Base-by-base conservation (phyloP, 225 moss, liverwort and hornwort genomes). In the Marchantia paleacea region DNA sequence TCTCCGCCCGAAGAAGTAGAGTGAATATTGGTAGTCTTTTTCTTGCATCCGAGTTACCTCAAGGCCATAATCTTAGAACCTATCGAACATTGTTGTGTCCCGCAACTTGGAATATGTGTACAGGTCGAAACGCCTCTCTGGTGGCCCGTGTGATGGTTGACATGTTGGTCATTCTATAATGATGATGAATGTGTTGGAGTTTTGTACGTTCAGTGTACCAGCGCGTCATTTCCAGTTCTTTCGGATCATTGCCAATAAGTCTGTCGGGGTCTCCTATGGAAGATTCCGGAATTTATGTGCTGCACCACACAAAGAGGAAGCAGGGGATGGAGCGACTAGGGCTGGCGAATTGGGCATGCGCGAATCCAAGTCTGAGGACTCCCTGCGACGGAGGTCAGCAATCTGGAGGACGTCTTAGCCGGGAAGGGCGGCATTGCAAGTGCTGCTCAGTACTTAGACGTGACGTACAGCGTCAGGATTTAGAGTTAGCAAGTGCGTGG, bases 91-190 rank as follows among this genome's bases (percentile, higher is more conserved):
- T 62, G 62, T 62, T 29, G 66, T 29, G 29, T 66, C 29, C 66
- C 0, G 29, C 28, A 28, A 0, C 12, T 26, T 29, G 7, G 25
- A 66, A 66, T 12, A 1, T 13, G 13, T 26, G 10, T 26, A 26
- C 26, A 26, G 29, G 66, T 26, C 29, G 28, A 14, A 66, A 12
- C 28, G 24, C 22, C 64, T 64, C 64, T 28, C 0, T 66, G 4
- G 66, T 66, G 66, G 66, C 66, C 13, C 26, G 26, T 66, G 16
- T 66, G 66, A 66, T 66, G 66, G 26, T 66, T 28, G 66, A 66
- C 66, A 24, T 29, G 28, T 29, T 9, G 29, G 28, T 66, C 66
- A 66, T 28, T 66, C 29, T 66, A 28, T 66, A 26, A 66, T 66
- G 66, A 28, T 12, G 18, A 66, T 66, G 11, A 1, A 16, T 58